A percentile compares a stretch with the other conserved stretches of the same genome.
Conservation (phyloP, 129 eudicot species). For the Escallonia herrerae region DNA sequence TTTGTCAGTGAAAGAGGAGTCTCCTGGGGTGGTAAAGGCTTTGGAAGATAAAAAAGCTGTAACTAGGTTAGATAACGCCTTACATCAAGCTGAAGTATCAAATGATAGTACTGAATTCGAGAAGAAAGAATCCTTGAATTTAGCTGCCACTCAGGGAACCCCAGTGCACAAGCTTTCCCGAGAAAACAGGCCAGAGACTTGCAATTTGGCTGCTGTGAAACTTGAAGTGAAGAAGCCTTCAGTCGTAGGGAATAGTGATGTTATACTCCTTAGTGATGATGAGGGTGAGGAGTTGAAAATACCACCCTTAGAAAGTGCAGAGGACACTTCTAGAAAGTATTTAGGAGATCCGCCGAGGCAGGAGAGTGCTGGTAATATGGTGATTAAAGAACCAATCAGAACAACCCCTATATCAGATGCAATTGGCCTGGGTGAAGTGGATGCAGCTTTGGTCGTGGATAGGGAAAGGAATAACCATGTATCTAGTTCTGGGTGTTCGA, state of each 20-base stretch:
- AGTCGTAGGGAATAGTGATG: constrained; percentile 21
- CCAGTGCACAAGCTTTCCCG: constrained; percentile 4
- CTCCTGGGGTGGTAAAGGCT: constrained; percentile 23
- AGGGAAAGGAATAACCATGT: constrained; percentile 7
- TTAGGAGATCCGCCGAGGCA: constrained; percentile 7
- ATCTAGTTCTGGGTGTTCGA: constrained; percentile 13
- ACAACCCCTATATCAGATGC: constrained; percentile 9
- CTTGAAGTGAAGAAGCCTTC: constrained; percentile 26
- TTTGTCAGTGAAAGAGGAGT: constrained; percentile 13
- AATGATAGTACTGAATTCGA: constrained; percentile 9
- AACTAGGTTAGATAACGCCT: constrained; percentile 15
- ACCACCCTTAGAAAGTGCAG: constrained; percentile 15
- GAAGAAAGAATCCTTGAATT: constrained; percentile 14
- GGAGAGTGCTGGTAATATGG: constrained; percentile 5
- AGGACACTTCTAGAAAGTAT: constrained; percentile 8
- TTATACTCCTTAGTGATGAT: constrained; percentile 81
- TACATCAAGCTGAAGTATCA: constrained; percentile 18
- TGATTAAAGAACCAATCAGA: constrained; percentile 3
- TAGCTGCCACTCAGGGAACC: constrained; percentile 6
- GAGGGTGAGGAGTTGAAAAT: constrained; percentile 44
- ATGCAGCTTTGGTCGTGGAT: constrained; percentile 5
- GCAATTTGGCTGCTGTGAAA: constrained; percentile 10
- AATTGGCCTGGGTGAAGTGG: constrained; percentile 16
- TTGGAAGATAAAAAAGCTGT: constrained; percentile 24
- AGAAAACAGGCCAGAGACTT: constrained; percentile 1